These are phyloP conservation scores for Lolium multiflorum DNA, from an alignment of 176 grass and related monocot species.

Conservation along the genomic window DNA sequence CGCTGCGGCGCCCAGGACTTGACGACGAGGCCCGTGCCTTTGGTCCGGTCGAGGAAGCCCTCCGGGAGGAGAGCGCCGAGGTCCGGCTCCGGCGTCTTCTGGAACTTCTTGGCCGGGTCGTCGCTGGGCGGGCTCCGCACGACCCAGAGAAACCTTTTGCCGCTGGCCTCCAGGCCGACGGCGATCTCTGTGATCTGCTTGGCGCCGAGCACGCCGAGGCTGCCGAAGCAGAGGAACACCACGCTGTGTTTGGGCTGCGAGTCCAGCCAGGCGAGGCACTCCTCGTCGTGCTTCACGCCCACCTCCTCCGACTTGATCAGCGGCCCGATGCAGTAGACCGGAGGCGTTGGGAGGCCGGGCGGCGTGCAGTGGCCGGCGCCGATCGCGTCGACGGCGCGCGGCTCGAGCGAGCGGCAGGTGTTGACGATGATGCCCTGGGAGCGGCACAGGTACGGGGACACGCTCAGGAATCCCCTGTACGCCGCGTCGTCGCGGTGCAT, in stretches of 20 bases:
- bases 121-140: constrained; percentile 1
- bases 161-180: constrained; percentile 3
- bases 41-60: constrained; percentile 11
- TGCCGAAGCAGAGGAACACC: constrained; percentile 29
- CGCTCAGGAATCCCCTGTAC: background rate
- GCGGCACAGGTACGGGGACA: too few relatives aligned
- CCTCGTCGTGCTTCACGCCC: background rate
- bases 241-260: background rate
- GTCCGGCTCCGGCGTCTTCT: constrained; percentile 10
- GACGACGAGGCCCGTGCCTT: background rate
- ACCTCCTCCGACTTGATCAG: constrained; percentile 8
- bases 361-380: constrained; percentile 14
- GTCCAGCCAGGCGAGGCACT: constrained; percentile 25
- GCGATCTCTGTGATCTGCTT: background rate
- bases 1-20: constrained; percentile 22
- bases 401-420: constrained; percentile 44
- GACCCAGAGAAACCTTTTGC: background rate
- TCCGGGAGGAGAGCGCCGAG: background rate
- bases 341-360: constrained; percentile 14
- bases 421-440: constrained; percentile 30
- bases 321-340: constrained; percentile 26
- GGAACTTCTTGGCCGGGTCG: background rate
- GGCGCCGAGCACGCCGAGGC: background rate
- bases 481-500: constrained; percentile 5
- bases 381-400: constrained; percentile 25